Conservation (phyloP, 441 rosid species). For the Corymbia calophylla region DNA sequence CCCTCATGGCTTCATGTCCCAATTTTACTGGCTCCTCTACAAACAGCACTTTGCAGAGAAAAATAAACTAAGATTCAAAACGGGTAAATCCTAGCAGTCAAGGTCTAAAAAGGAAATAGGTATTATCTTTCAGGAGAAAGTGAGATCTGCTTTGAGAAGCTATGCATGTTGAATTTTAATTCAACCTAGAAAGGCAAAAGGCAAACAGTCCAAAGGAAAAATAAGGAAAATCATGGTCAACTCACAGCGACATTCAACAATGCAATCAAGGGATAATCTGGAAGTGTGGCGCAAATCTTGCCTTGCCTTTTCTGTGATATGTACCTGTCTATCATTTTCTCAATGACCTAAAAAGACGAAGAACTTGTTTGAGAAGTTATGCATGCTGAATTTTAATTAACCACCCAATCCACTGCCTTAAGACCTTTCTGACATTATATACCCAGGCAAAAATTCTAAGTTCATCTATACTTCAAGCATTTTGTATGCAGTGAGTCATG, state of each 20-base stretch:
- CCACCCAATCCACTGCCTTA: background rate
- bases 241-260: background rate
- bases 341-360: background rate
- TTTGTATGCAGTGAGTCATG: background rate
- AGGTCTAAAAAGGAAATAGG: too few relatives aligned
- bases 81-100: background rate
- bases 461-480: background rate
- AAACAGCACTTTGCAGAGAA: background rate
- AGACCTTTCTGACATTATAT: too few relatives aligned
- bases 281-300: accelerated
- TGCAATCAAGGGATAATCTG: background rate
- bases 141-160: background rate
- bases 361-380: background rate
- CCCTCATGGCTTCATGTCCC: background rate
- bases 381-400: background rate
- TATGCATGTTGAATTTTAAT: background rate
- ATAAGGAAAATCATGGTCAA: background rate
- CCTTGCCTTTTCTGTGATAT: too few relatives aligned
- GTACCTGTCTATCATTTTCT: background rate
- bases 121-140: background rate
- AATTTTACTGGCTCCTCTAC: background rate
- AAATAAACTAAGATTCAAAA: background rate
- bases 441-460: background rate
- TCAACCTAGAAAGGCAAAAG: background rate
- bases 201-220: background rate